A percentile compares a stretch with the other conserved stretches of the same genome.
Conservation (phyloP, 2,329 filamentous ascomycete genomes). For the Teratosphaeriaceae sp. region DNA sequence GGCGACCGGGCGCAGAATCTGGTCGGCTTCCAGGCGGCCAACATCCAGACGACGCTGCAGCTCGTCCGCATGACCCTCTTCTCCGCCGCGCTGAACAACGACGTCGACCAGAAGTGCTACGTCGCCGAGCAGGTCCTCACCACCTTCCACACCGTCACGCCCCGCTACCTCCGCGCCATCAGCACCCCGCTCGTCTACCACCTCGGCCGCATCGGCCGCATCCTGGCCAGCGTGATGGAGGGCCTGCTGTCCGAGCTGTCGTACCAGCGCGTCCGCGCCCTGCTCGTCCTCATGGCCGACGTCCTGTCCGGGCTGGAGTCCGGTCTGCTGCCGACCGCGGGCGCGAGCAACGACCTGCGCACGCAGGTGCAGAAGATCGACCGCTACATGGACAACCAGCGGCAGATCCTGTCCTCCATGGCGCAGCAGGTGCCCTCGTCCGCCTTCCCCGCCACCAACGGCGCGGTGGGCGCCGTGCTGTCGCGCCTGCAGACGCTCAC, state of each 20-base stretch:
- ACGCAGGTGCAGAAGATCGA: slow-evolving; percentile 40
- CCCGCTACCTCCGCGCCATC: slow-evolving; percentile 42
- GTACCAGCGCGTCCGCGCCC: slow-evolving; percentile 36
- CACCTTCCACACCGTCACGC: slow-evolving; percentile 38
- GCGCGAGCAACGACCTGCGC: slow-evolving; percentile 35
- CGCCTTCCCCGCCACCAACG: too few relatives aligned
- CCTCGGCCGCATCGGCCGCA: slow-evolving; percentile 43
- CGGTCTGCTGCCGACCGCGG: slow-evolving; percentile 34
- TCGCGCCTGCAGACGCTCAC: background rate
- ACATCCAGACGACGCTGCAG: slow-evolving; percentile 44
- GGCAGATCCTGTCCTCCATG: slow-evolving; percentile 14
- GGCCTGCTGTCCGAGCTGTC: slow-evolving; percentile 36
- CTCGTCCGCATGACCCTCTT: slow-evolving; percentile 43
- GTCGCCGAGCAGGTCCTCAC: slow-evolving; percentile 40
- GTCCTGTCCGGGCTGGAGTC: slow-evolving; percentile 40
- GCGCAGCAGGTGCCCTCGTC: too few relatives aligned
- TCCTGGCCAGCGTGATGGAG: slow-evolving; percentile 44
- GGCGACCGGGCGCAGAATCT: slow-evolving; percentile 33
- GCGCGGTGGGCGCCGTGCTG: too few relatives aligned
- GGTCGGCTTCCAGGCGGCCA: slow-evolving; percentile 45
- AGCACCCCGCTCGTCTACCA: slow-evolving; percentile 45
- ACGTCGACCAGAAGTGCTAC: slow-evolving; percentile 39
- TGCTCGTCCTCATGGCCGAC: slow-evolving; percentile 40
- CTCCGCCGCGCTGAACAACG: slow-evolving; percentile 13
- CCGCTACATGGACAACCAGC: slow-evolving; percentile 33